Evolutionary conservation across 2,329 filamentous ascomycete genomes (phyloP), one percentile per base, ranked within the genome.

Genomic region (Colletotrichum musicola): DNA sequence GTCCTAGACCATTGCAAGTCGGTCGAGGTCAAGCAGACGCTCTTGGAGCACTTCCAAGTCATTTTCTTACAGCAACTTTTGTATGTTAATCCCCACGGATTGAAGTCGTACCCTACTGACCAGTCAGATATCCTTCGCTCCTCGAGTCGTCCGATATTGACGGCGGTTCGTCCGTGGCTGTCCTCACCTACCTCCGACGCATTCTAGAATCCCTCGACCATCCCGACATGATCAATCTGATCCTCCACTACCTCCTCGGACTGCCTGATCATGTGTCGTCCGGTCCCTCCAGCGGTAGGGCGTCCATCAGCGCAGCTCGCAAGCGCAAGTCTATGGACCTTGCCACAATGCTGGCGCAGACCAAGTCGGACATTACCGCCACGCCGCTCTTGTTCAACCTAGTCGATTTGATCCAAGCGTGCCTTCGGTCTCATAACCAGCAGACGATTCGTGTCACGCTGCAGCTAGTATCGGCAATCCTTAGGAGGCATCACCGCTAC

Each of bases 131-230:
- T 77, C 96, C 96, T 2, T 99, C 97, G 1, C 85, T 99, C 38
- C 86, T 99, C 14, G 95, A 99, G 79, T 99, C 96, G 10, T 98
- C 96, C 1, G 96, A 99, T 81, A 93, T 97, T 46, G 95, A 98
- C 79, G 96, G 95, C 72, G 96, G 96, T 62, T 99, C 96, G 6
- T 97, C 96, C 0, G 94, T 98, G 22, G 96, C 96, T 4, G 96
- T 99, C 13, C 85, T 98, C 71, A 98, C 95, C 2, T 98, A 99
- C 78, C 85, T 99, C 42, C 92, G 93, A 66, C 92, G 93, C 49
- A 97, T 98, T 63, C 86, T 99, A 6, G 95, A 98, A 77, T 92
- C 93, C 0, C 85, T 99, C 14, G 94, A 98, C 71, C 94, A 98
- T 77, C 93, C 94, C 7, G 95, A 98, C 75, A 92, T 99, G 83